A percentile compares a stretch with the other conserved stretches of the same genome.
phyloP scores from a whole-genome alignment of 192 early-diverging fungal genomes.

The Linnemannia elongata region DNA sequence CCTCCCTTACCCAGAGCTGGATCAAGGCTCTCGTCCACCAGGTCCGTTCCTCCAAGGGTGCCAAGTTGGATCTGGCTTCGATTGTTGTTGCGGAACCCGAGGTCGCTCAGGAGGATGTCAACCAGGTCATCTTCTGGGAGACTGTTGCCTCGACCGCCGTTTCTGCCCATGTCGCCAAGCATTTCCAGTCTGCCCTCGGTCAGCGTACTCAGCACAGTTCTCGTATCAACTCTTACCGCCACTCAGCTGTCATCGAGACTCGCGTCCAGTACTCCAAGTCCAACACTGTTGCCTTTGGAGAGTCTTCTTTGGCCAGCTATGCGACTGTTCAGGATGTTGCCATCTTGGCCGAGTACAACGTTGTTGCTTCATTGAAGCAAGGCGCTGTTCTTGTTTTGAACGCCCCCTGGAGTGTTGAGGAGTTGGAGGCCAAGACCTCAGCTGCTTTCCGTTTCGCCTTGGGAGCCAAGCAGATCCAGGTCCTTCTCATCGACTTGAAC shows the following conservation, averaged over 20 bases:
- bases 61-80: slow-evolving; percentile 43
- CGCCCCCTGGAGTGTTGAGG: slow-evolving; percentile 74
- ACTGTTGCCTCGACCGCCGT: slow-evolving; percentile 52
- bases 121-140: slow-evolving; percentile 73
- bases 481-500: slow-evolving; percentile 75
- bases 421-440: slow-evolving; percentile 76
- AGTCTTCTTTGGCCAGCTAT: slow-evolving; percentile 66
- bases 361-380: slow-evolving; percentile 63
- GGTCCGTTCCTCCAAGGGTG: slow-evolving; percentile 22
- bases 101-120: slow-evolving; percentile 53
- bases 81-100: slow-evolving; percentile 26
- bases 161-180: slow-evolving; percentile 67
- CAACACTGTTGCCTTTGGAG: slow-evolving; percentile 43
- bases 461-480: slow-evolving; percentile 62
- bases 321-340: slow-evolving; percentile 74
- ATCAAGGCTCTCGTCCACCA: slow-evolving; percentile 57
- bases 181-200: slow-evolving; percentile 62
- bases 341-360: slow-evolving; percentile 72
- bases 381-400: slow-evolving; percentile 75
- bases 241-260: slow-evolving; percentile 71
- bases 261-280: slow-evolving; percentile 69
- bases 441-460: slow-evolving; percentile 71
- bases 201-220: slow-evolving; percentile 53
- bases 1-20: slow-evolving; percentile 34
- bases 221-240: slow-evolving; percentile 67